phyloP scores from a whole-genome alignment of 345 rosid species.

The Ricinus communis region DNA sequence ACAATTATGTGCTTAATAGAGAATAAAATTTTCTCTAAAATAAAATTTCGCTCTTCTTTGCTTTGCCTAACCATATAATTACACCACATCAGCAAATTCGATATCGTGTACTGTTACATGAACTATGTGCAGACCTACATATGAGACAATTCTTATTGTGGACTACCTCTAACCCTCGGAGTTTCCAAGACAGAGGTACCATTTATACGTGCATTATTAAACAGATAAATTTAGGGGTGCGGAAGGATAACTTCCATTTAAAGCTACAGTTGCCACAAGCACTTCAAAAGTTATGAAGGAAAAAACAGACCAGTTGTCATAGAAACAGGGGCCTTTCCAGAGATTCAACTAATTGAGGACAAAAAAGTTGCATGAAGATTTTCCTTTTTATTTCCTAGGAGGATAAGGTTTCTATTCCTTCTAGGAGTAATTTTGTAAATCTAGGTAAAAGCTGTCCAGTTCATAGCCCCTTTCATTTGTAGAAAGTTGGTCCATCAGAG shows the following conservation, averaged over 20 bases:
- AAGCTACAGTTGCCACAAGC: not conserved
- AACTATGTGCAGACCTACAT: not conserved
- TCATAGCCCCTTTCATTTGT: not conserved
- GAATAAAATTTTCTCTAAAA: not conserved
- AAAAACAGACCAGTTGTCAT: no score
- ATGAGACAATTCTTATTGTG: not conserved
- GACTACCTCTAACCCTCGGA: not conserved
- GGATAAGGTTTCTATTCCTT: no score
- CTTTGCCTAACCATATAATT: no score
- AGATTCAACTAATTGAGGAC: no score
- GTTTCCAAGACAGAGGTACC: no score
- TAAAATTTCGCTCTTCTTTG: not conserved
- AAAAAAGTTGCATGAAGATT: no score
- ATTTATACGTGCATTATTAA: not conserved
- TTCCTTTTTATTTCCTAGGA: no score
- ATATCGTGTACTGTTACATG: not conserved
- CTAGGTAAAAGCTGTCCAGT: not conserved
- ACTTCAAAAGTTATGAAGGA: no score
- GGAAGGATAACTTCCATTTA: not conserved
- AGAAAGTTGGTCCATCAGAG: not conserved
- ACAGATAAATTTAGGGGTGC: not conserved
- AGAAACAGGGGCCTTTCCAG: no score
- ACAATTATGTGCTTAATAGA: not conserved
- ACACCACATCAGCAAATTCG: no score
- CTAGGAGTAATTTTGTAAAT: no score